These are phyloP conservation scores for Coemansia sp. DNA, from an alignment of 192 early-diverging fungal genomes.

Conservation along the genomic window DNA sequence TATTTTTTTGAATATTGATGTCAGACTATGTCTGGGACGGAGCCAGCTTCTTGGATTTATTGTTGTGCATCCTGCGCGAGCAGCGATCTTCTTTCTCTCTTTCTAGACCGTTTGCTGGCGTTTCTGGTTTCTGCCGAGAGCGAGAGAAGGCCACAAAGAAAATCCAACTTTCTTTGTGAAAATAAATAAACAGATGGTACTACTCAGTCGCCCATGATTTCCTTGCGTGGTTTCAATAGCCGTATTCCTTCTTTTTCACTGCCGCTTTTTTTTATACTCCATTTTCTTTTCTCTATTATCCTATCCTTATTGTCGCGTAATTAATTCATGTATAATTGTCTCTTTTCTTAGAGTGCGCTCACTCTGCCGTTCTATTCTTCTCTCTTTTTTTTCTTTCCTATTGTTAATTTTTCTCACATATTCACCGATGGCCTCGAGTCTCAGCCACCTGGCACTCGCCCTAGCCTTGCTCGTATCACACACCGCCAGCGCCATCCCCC, in stretches of 20 bases:
- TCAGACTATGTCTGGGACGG: background rate
- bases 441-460: background rate
- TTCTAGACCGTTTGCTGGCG: background rate
- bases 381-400: too few relatives aligned
- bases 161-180: background rate
- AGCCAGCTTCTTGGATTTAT: background rate
- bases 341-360: background rate
- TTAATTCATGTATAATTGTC: conserved; percentile 1
- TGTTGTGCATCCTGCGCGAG: background rate
- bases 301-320: background rate
- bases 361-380: background rate
- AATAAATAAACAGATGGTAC: background rate
- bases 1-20: background rate
- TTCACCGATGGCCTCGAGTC: background rate
- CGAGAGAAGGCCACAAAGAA: background rate
- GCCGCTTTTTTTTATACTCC: background rate
- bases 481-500: background rate
- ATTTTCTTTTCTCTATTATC: background rate
- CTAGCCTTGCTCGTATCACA: conserved; percentile 1
- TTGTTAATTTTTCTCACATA: background rate
- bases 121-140: background rate
- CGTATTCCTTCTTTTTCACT: background rate
- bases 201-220: background rate
- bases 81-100: background rate
- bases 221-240: background rate